Conservation (phyloP, 306 rosid genomes). For the Cucurbita moschata region DNA sequence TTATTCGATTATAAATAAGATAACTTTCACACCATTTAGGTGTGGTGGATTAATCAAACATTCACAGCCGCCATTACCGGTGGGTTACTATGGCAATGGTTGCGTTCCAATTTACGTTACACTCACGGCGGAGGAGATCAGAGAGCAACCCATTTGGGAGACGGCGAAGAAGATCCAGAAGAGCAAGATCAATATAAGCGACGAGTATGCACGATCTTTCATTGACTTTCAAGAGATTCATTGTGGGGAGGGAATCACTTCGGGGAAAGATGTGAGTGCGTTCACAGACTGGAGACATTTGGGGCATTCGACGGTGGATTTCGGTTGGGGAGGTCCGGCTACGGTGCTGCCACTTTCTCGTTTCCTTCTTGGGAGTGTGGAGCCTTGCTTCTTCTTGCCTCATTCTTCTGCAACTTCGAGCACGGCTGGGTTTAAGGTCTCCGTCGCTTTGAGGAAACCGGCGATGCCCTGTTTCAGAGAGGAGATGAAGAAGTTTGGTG, state of each 20-base stretch:
- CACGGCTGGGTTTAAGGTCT: constrained; percentile 54
- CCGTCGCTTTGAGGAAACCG: constrained; percentile 29
- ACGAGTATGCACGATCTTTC: constrained; percentile 62
- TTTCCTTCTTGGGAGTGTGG: constrained; percentile 60
- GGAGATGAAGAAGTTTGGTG: constrained; percentile 36
- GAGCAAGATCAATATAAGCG: constrained; percentile 51
- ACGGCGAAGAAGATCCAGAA: constrained; percentile 52
- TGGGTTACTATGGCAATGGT: constrained; percentile 81
- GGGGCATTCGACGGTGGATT: constrained; percentile 74
- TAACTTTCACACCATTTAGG: no score
- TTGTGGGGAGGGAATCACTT: constrained; percentile 45
- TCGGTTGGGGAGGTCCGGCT: constrained; percentile 93
- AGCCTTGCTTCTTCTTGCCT: constrained; percentile 80
- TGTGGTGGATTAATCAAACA: no score
- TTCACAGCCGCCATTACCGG: constrained; percentile 43
- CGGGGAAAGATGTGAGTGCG: constrained; percentile 59
- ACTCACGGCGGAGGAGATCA: constrained; percentile 32
- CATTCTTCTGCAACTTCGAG: constrained; percentile 16
- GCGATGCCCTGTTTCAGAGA: constrained; percentile 44
- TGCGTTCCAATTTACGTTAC: constrained; percentile 64
- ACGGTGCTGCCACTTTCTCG: constrained; percentile 61
- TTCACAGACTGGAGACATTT: constrained; percentile 92
- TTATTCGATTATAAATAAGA: no score
- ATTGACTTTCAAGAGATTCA: constrained; percentile 55
- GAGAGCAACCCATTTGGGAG: constrained; percentile 47